Evolutionary conservation across 2,329 filamentous ascomycete genomes (phyloP).

Genomic region (Neobulgaria alba): DNA sequence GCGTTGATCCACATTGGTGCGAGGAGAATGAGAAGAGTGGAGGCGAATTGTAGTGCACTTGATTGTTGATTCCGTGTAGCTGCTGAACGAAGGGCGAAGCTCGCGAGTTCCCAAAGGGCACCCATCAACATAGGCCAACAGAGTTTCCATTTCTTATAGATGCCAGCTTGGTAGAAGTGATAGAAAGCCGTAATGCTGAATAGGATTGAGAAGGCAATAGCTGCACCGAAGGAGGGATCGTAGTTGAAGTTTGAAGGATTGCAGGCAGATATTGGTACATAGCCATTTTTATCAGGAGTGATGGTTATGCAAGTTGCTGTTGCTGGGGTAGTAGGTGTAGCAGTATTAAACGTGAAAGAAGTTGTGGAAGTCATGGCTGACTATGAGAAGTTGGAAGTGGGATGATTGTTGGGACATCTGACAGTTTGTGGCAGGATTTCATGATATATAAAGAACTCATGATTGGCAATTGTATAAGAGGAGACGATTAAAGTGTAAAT

Average conservation of each 20-base stretch:
- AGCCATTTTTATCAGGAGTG: conserved; percentile 30
- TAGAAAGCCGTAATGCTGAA: conserved; percentile 28
- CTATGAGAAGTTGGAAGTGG: not conserved
- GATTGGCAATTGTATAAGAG: too few species aligned
- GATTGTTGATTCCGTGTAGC: conserved; percentile 34
- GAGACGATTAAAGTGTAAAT: too few species aligned
- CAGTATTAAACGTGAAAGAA: conserved; percentile 5
- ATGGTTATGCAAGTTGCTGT: conserved; percentile 24
- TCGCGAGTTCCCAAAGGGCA: conserved; percentile 33
- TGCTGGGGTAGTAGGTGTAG: conserved; percentile 12
- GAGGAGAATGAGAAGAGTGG: conserved; percentile 35
- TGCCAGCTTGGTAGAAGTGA: conserved; percentile 31
- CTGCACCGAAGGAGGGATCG: conserved; percentile 31
- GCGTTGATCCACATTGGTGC: conserved; percentile 29
- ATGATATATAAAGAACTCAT: too few species aligned
- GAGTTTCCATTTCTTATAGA: conserved; percentile 31
- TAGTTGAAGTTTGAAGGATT: conserved; percentile 30
- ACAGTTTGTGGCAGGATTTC: too few species aligned
- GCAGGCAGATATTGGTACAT: conserved; percentile 31
- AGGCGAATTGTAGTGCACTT: conserved; percentile 24
- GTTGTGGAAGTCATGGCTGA: conserved; percentile 14
- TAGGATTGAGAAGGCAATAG: conserved; percentile 29
- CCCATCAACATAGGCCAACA: conserved; percentile 39
- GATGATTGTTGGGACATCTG: too few species aligned
- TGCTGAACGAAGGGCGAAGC: conserved; percentile 33